phyloP scores from a whole-genome alignment of 2,329 filamentous ascomycete genomes.

The Penicillium sp. region DNA sequence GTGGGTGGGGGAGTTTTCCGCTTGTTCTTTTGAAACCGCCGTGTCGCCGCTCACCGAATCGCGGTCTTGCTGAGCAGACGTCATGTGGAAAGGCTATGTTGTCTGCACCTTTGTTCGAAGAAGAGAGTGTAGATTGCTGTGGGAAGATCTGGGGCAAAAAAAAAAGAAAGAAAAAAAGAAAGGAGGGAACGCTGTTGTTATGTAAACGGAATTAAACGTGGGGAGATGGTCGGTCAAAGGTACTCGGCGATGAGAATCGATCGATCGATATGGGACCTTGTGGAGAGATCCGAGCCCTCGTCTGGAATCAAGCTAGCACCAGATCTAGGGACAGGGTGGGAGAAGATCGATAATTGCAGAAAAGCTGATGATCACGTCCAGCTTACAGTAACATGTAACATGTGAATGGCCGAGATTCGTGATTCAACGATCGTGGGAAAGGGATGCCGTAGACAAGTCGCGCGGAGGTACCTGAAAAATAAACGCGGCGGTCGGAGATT shows the following conservation, averaged over 20 bases:
- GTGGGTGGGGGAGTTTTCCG: constrained; percentile 9
- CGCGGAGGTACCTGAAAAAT: not conserved
- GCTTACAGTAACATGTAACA: too few species aligned
- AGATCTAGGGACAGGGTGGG: too few species aligned
- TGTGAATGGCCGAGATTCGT: too few species aligned
- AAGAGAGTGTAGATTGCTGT: too few species aligned
- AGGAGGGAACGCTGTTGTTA: constrained; percentile 1
- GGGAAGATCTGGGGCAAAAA: not conserved
- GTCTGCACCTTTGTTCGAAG: too few species aligned
- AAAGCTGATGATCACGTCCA: too few species aligned
- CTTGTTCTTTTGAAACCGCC: constrained; percentile 1
- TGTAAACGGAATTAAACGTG: constrained; percentile 2
- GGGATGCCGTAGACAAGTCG: not conserved
- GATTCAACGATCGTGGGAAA: too few species aligned
- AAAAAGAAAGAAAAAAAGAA: not conserved
- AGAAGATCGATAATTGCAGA: too few species aligned
- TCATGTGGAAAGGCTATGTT: constrained; percentile 2
- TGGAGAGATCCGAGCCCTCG: not conserved
- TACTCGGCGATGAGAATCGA: constrained; percentile 7
- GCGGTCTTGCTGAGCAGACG: constrained; percentile 2
- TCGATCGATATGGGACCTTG: constrained; percentile 4
- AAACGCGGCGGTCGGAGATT: not conserved
- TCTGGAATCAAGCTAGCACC: too few species aligned
- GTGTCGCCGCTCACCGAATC: constrained; percentile 15
- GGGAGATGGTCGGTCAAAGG: not conserved